These are phyloP conservation scores for Dryas drummondii DNA, from an alignment of 306 rosid species.

Conservation along the genomic window DNA sequence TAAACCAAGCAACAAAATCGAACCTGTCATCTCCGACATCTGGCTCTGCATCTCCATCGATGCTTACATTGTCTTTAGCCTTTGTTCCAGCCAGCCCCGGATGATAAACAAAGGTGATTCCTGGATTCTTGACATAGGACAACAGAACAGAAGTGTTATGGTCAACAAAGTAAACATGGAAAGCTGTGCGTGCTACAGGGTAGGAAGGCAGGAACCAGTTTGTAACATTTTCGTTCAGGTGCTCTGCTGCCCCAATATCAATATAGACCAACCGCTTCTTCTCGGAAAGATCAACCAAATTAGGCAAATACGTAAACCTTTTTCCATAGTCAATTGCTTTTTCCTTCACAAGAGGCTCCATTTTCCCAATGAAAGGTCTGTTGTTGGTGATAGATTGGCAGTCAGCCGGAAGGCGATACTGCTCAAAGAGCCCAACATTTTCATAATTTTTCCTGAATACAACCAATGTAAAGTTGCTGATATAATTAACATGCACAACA, in stretches of 20 bases:
- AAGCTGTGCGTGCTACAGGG: constrained; percentile 57
- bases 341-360: constrained; percentile 70
- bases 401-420: constrained; percentile 45
- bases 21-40: constrained; percentile 59
- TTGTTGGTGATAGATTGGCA: constrained; percentile 51
- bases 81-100: constrained; percentile 63
- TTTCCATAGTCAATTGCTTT: constrained; percentile 26
- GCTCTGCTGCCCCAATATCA: constrained; percentile 65
- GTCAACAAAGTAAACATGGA: constrained; percentile 72
- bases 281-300: constrained; percentile 46
- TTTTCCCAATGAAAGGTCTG: constrained; percentile 46
- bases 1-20: constrained; percentile 79
- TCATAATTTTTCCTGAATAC: constrained; percentile 70
- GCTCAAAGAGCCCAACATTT: constrained; percentile 35
- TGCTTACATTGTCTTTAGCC: not conserved
- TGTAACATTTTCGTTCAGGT: constrained; percentile 36
- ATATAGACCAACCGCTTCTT: constrained; percentile 60
- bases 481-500: constrained; percentile 55
- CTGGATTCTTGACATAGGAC: constrained; percentile 61
- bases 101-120: constrained; percentile 83
- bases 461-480: constrained; percentile 49
- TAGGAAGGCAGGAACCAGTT: constrained; percentile 70
- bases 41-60: constrained; percentile 46
- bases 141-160: constrained; percentile 63
- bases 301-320: constrained; percentile 52